Evolutionary conservation across 2,329 filamentous ascomycete genomes (phyloP), one percentile per base, ranked within the genome.

Genomic region (Cordyceps cicadae): DNA sequence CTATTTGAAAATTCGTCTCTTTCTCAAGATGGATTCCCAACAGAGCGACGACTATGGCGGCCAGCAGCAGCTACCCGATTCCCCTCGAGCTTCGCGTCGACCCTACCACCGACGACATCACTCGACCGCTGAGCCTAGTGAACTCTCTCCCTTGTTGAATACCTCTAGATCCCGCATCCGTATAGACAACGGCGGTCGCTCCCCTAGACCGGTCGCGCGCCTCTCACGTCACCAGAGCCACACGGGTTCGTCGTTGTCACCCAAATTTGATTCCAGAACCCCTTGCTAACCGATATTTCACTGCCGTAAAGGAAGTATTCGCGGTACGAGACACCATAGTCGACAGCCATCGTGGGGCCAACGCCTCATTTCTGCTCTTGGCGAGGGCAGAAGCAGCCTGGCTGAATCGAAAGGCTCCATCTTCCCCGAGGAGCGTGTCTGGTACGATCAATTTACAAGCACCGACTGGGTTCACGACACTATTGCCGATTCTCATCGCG

Each of bases 401-500:
- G 73, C 79, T 63, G 85, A 88, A 64, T 87, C 86, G 54, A 89
- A 87, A 68, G 76, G 80, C 39, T 87, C 85, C 5, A 75, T 88
- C 11, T 87, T 85, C 67, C 78, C 87, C 55, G 90, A 97, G 69
- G 92, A 97, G 66, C 87, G 94, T 63, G 89, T 95, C 11, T 97
- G 94, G 94, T 97, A 97, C 75, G 94, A 99, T 77, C 94, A 99
- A 74, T 96, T 96, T 70, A 96, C 92, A 6, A 96, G 90, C 7
- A 97, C 91, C 60, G 93, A 99, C 73, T 99, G 94, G 94, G 92
- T 99, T 0, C 93, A 96, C 71, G 94, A 99, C 74, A 92, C 89
- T 72, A 97, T 99, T 66, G 90, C 92, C 68, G 94, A 97, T 74
- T 91, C 92, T 11, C 90, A 92, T 68, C 89, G 94, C 29, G 86